Conservation (phyloP, 495 filamentous ascomycete genomes). For the Xylaria acuta region DNA sequence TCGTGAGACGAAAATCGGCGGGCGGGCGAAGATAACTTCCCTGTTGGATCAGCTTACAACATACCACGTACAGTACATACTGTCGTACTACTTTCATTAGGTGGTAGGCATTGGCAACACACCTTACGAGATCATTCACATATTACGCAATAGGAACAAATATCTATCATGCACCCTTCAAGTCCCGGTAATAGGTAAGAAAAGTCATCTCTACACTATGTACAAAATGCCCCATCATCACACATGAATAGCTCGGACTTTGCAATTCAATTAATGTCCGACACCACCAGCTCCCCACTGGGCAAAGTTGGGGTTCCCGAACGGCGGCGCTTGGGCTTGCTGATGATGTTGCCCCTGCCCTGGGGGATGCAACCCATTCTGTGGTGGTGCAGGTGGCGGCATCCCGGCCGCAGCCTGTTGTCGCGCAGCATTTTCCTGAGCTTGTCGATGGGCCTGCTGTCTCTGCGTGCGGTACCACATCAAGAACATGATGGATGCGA, state of each 20-base stretch:
- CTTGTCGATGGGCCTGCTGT: constrained; percentile 58
- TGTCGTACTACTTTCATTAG: background rate
- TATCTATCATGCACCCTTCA: background rate
- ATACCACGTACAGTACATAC: background rate
- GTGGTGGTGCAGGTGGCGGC: constrained; percentile 5
- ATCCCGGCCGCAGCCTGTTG: constrained; percentile 22
- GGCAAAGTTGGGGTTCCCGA: constrained; percentile 21
- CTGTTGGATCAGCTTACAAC: background rate
- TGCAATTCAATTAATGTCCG: constrained; percentile 10
- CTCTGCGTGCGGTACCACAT: constrained; percentile 85
- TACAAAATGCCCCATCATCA: constrained; percentile 3
- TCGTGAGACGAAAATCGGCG: background rate
- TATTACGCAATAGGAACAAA: background rate
- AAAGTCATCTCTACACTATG: background rate
- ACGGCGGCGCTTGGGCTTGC: constrained; percentile 11
- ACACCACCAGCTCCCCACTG: constrained; percentile 21
- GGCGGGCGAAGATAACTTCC: background rate
- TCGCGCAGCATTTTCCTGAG: constrained; percentile 47
- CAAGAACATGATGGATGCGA: constrained; percentile 74
- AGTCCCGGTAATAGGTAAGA: background rate
- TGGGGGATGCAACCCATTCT: background rate
- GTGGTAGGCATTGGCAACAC: too few species aligned
- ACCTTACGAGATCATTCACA: background rate
- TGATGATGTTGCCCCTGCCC: background rate
- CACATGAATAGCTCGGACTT: background rate